Conservation (phyloP, 768 basidiomycete species). For the Naganishia antarctica region DNA sequence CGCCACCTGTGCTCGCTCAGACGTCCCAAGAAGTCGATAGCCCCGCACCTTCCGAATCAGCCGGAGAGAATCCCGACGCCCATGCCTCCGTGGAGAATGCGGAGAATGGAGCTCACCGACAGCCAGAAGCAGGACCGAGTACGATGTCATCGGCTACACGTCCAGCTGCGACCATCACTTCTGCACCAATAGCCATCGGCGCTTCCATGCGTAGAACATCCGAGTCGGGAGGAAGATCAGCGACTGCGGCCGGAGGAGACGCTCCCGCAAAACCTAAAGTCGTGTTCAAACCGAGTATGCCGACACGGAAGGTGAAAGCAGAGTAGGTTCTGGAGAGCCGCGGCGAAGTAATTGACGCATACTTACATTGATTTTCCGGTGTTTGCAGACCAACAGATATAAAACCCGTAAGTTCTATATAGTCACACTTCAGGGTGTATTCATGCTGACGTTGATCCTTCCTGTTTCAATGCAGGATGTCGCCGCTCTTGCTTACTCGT, state of each 20-base stretch:
- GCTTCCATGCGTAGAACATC: neutral
- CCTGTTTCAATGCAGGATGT: neutral
- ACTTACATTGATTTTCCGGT: neutral
- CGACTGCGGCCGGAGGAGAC: neutral
- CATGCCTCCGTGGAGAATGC: neutral
- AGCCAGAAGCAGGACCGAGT: conserved; percentile 18
- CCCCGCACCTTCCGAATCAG: neutral
- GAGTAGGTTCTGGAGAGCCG: conserved; percentile 22
- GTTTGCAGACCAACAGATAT: conserved; percentile 13
- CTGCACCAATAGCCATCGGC: conserved; percentile 8
- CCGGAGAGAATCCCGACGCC: neutral
- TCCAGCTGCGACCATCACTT: neutral
- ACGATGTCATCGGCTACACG: neutral
- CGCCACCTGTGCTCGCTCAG: conserved; percentile 1
- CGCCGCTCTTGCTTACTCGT: conserved; percentile 4
- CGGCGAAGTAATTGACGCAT: neutral
- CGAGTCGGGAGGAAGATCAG: neutral
- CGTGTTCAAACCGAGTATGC: conserved; percentile 28
- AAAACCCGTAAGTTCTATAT: conserved; percentile 8
- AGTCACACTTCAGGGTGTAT: neutral
- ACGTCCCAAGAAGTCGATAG: neutral
- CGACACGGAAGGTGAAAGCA: conserved; percentile 23
- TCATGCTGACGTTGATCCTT: too few relatives aligned
- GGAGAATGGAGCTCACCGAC: neutral
- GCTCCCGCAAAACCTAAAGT: conserved; percentile 26